These are phyloP conservation scores for Clavaria fumosa DNA, from an alignment of 768 basidiomycete species.

Conservation along the genomic window DNA sequence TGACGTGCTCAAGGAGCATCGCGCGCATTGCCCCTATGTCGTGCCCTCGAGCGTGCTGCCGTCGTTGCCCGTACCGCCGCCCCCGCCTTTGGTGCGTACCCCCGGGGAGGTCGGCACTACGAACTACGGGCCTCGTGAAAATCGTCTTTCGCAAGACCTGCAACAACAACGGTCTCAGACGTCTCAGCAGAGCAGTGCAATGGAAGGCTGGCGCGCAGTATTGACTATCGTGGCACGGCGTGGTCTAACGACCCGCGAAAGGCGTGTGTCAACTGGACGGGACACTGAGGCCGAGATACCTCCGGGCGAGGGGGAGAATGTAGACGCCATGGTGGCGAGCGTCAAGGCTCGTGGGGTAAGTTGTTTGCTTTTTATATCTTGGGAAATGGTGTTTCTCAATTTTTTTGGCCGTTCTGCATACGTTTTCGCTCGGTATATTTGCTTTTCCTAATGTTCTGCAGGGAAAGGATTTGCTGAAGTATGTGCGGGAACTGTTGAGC, in stretches of 20 bases:
- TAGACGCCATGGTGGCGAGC: slow-evolving; percentile 61
- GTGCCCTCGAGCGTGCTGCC: slow-evolving; percentile 54
- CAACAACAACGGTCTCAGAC: too few species aligned
- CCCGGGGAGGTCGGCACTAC: too few species aligned
- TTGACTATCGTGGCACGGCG: slow-evolving; percentile 51
- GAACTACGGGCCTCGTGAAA: background rate
- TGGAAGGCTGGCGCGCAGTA: slow-evolving; percentile 78
- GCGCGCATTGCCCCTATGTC: slow-evolving; percentile 77
- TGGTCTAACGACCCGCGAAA: slow-evolving; percentile 24
- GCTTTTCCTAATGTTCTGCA: slow-evolving; percentile 15
- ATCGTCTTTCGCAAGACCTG: slow-evolving; percentile 13
- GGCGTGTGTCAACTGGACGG: slow-evolving; percentile 5
- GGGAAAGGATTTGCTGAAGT: slow-evolving; percentile 58
- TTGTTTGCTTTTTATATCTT: slow-evolving; percentile 11
- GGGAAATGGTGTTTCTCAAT: background rate
- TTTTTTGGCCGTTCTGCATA: too few species aligned
- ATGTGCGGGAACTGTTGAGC: slow-evolving; percentile 52
- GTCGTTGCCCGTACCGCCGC: slow-evolving; percentile 26
- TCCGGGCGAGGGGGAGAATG: slow-evolving; percentile 30
- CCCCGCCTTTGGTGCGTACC: too few species aligned
- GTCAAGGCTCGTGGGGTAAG: slow-evolving; percentile 66
- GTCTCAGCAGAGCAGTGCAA: too few species aligned
- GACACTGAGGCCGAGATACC: slow-evolving; percentile 12
- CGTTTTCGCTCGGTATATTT: too few species aligned
- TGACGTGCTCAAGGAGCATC: slow-evolving; percentile 67